phyloP scores from a whole-genome alignment of 2,329 filamentous ascomycete genomes.

The Alternaria triticimaculans region DNA sequence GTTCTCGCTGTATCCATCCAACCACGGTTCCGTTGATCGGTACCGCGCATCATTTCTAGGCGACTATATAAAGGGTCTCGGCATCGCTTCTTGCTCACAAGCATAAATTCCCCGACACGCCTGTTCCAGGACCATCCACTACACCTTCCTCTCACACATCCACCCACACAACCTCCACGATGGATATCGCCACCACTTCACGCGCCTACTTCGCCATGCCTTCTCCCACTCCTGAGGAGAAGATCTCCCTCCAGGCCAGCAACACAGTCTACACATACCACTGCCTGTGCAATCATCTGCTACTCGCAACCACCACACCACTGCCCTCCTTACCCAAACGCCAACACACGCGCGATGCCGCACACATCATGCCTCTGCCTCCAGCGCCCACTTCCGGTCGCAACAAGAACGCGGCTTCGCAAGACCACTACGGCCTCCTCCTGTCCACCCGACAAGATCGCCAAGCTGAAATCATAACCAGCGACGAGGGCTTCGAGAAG shows the following conservation, averaged over 20 bases:
- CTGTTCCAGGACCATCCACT: neutral
- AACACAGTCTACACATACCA: constrained; percentile 61
- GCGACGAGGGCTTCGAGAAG: constrained; percentile 72
- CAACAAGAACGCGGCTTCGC: constrained; percentile 8
- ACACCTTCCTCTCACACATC: neutral
- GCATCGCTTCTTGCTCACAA: constrained; percentile 2
- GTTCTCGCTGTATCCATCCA: neutral
- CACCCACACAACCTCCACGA: constrained; percentile 14
- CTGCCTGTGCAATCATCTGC: constrained; percentile 71
- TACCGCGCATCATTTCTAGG: neutral
- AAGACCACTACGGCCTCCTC: constrained; percentile 58
- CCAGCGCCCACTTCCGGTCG: constrained; percentile 27
- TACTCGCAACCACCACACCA: constrained; percentile 65
- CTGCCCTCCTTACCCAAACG: constrained; percentile 62
- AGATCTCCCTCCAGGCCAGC: constrained; percentile 44
- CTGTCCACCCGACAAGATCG: constrained; percentile 57
- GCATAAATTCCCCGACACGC: neutral
- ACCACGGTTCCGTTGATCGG: constrained; percentile 9
- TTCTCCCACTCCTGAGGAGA: constrained; percentile 37
- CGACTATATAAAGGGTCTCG: constrained; percentile 1
- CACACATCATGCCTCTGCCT: constrained; percentile 64
- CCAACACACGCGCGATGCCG: constrained; percentile 56
- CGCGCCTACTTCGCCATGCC: constrained; percentile 44
- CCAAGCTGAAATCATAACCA: constrained; percentile 59
- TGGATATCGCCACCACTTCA: constrained; percentile 42